Evolutionary conservation across 1,284 basidiomycete genomes (phyloP).

Genomic region (Cutaneotrichosporon cyanovorans): DNA sequence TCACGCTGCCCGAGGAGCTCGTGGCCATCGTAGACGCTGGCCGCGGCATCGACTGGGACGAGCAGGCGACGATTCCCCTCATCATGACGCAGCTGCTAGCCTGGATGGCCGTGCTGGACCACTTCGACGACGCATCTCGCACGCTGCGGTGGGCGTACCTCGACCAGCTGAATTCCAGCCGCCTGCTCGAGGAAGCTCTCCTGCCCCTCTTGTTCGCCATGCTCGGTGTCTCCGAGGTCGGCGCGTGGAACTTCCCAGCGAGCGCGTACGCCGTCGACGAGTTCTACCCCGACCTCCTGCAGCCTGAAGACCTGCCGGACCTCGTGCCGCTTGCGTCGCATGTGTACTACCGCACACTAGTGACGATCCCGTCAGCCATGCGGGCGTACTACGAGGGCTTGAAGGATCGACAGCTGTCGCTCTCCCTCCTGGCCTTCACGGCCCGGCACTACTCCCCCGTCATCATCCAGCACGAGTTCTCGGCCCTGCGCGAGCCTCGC

Average conservation of each 20-base stretch:
- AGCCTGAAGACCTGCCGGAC: conserved; percentile 54
- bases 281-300: conserved; percentile 60
- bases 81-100: conserved; percentile 55
- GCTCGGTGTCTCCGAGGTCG: conserved; percentile 50
- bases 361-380: conserved; percentile 72
- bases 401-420: conserved; percentile 79
- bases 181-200: conserved; percentile 59
- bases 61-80: conserved; percentile 40
- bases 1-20: conserved; percentile 58
- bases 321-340: conserved; percentile 67
- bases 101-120: conserved; percentile 85
- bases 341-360: conserved; percentile 76
- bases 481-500: conserved; percentile 62
- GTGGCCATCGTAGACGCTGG: conserved; percentile 56
- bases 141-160: conserved; percentile 56
- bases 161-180: conserved; percentile 68
- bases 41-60: conserved; percentile 45
- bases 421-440: conserved; percentile 68
- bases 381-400: conserved; percentile 78
- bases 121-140: conserved; percentile 65
- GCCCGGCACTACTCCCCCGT: conserved; percentile 83
- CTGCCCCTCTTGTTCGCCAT: conserved; percentile 68
- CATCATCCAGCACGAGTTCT: conserved; percentile 75
- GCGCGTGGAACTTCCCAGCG: conserved; percentile 43
- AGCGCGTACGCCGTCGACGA: conserved; percentile 79